Conservation (phyloP, 169 alveolate genomes). For the Plasmodium malariae region DNA sequence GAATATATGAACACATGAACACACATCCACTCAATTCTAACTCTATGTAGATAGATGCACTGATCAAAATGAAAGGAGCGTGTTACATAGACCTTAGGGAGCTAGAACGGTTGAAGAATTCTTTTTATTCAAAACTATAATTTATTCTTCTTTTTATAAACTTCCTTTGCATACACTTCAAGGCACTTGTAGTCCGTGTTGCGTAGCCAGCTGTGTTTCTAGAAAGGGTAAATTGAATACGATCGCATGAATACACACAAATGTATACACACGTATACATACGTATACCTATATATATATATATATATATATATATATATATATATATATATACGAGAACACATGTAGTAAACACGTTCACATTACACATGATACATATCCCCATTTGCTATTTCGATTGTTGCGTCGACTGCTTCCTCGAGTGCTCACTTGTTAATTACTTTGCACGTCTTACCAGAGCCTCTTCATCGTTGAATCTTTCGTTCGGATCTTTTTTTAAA, state of each 20-base stretch:
- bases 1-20: slow-evolving; percentile 3
- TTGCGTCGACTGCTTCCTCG: too few species aligned
- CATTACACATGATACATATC: not conserved
- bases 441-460: slow-evolving; percentile 15
- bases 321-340: not conserved
- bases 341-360: not conserved
- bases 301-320: not conserved
- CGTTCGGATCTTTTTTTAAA: slow-evolving; percentile 20
- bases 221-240: not conserved
- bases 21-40: not conserved
- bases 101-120: slow-evolving; percentile 16
- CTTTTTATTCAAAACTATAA: slow-evolving; percentile 35
- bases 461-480: slow-evolving; percentile 15
- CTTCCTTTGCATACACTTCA: slow-evolving; percentile 26
- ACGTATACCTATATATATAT: not conserved
- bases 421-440: too few species aligned
- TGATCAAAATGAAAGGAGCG: slow-evolving; percentile 31
- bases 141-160: slow-evolving; percentile 16
- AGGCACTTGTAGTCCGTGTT: slow-evolving; percentile 10
- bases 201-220: slow-evolving; percentile 50
- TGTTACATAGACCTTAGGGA: slow-evolving; percentile 20
- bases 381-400: slow-evolving; percentile 23
- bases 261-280: not conserved
- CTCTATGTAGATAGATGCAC: slow-evolving; percentile 22
- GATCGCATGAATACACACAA: not conserved